Conservation (phyloP, 2,329 filamentous ascomycete genomes). For the Pyricularia grisea region DNA sequence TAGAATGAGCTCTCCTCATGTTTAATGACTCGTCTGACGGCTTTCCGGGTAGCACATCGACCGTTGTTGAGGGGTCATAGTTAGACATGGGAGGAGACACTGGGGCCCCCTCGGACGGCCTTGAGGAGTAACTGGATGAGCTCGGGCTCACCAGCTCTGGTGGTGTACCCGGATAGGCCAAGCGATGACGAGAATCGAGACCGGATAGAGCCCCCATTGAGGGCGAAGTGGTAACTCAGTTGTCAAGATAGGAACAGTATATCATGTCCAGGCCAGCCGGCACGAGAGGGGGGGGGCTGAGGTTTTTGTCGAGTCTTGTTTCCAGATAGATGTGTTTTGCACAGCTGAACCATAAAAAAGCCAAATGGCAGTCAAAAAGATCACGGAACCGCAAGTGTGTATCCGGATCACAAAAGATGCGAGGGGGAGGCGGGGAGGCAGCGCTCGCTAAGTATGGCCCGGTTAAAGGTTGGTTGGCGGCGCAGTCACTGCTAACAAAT, state of each 20-base stretch:
- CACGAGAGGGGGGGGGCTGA: background rate
- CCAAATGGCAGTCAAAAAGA: background rate
- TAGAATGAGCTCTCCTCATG: background rate
- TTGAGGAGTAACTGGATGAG: conserved; percentile 36
- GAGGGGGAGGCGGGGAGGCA: background rate
- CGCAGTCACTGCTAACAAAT: background rate
- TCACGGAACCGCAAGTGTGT: background rate
- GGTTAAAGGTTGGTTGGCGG: background rate
- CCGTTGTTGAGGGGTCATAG: conserved; percentile 39
- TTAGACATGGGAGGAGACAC: conserved; percentile 44
- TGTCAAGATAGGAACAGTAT: background rate
- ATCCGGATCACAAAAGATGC: background rate
- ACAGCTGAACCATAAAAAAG: background rate
- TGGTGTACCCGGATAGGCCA: conserved; percentile 42
- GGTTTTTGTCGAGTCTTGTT: background rate
- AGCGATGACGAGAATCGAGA: conserved; percentile 39
- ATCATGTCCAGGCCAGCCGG: background rate
- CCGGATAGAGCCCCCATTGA: conserved; percentile 48
- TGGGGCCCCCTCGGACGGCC: conserved; percentile 13
- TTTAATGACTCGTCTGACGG: conserved; percentile 24
- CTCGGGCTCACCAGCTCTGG: conserved; percentile 44
- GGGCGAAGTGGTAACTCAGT: conserved; percentile 13
- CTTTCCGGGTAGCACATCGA: conserved; percentile 33
- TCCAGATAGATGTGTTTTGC: too few relatives aligned
- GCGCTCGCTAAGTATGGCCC: background rate